Evolutionary conservation across 2,329 filamentous ascomycete species (phyloP), one percentile per base, ranked within the genome.

Genomic region (Mariannaea sp.): DNA sequence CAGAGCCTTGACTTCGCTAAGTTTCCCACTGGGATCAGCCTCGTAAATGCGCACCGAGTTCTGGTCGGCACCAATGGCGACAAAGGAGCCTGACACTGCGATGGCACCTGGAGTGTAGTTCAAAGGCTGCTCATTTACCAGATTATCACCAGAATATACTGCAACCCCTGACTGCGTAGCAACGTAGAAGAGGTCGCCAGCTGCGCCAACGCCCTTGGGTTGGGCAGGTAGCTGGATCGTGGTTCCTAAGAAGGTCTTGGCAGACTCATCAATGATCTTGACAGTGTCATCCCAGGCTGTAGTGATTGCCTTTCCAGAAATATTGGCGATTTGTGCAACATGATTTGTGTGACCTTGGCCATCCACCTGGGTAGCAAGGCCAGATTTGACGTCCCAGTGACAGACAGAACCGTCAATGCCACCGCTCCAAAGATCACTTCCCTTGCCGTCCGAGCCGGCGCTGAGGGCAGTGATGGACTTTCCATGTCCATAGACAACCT

Each of bases 261-360:
- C 84, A 1, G 85, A 80, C 53, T 88, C 80, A 60, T 96, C 92
- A 29, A 95, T 80, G 36, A 83, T 87, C 57, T 92, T 87, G 29
- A 97, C 78, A 1, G 87, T 91, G 71, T 99, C 94, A 68, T 99
- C 94, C 94, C 93, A 99, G 58, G 87, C 92, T 47, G 93, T 89
- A 66, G 87, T 93, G 75, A 90, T 92, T n/a, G 91, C 83, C 60
- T 85, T 81, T 27, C 85, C 82, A 2, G 77, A 69, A 7, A 77
- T 77, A 1, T 84, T 76, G 3, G 87, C 77, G 59, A 99, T 87
- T 44, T 89, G 89, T 3, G 86, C 84, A 45, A 97, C 85, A 71
- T 95, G 92, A 71, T 93, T 95, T 7, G 88, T 88, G 72, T 97
- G 94, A 3, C 83, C 78, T 60, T 90, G 85, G 22, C 94, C 93